Conservation (phyloP, 2,329 filamentous ascomycete species). For the Lecanosticta acicola region DNA sequence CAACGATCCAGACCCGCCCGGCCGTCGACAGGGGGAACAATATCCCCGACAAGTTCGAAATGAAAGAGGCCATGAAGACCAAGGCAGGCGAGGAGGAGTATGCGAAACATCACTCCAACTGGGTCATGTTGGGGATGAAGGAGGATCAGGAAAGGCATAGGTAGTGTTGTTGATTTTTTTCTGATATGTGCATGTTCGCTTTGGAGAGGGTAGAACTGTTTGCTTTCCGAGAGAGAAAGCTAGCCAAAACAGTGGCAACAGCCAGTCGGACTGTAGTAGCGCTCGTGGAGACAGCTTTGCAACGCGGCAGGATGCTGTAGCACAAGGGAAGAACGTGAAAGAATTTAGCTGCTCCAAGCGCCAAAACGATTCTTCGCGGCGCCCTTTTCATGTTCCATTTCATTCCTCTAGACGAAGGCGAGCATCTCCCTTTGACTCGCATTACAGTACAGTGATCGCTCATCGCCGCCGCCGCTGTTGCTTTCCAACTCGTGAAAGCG, state of each 20-base stretch:
- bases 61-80: slow-evolving; percentile 35
- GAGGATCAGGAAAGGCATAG: slow-evolving; percentile 36
- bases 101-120: slow-evolving; percentile 34
- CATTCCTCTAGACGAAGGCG: background rate
- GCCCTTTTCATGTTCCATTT: background rate
- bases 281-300: too few relatives aligned
- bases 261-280: too few relatives aligned
- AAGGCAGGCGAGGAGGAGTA: slow-evolving; percentile 36
- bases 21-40: slow-evolving; percentile 32
- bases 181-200: too few relatives aligned
- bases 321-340: background rate
- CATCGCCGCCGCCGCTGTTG: background rate
- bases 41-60: slow-evolving; percentile 35
- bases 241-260: too few relatives aligned
- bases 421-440: background rate
- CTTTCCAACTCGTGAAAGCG: background rate
- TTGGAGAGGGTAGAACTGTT: too few relatives aligned
- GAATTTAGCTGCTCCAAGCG: background rate
- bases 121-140: slow-evolving; percentile 35
- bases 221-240: too few relatives aligned
- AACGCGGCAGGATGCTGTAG: too few relatives aligned
- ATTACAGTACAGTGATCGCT: background rate
- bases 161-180: too few relatives aligned
- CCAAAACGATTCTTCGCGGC: background rate
- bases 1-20: slow-evolving; percentile 29